Conservation (phyloP, 805 yeast species). For the Scheffersomyces coipomensis region DNA sequence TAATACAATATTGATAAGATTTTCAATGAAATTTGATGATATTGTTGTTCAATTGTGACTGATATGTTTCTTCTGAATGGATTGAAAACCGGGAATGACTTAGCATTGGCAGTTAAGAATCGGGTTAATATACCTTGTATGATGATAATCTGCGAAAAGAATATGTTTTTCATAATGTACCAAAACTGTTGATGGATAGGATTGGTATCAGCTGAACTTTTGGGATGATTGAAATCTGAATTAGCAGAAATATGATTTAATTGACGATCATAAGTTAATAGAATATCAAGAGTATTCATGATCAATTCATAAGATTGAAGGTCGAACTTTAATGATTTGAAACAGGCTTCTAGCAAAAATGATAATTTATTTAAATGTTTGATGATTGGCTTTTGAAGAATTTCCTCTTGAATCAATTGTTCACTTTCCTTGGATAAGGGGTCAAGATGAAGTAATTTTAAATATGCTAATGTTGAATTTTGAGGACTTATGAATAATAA, state of each 20-base stretch:
- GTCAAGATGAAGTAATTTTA: constrained; percentile 12
- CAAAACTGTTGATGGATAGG: constrained; percentile 24
- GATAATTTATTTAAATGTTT: constrained; percentile 51
- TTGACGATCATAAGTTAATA: constrained; percentile 27
- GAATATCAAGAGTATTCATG: constrained; percentile 14
- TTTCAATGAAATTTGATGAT: constrained; percentile 22
- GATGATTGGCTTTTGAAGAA: constrained; percentile 38
- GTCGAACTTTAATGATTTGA: constrained; percentile 13
- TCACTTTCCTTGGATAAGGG: constrained; percentile 11
- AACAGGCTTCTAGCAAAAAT: constrained; percentile 38
- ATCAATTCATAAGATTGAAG: constrained; percentile 16
- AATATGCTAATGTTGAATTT: constrained; percentile 12
- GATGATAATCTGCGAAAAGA: constrained; percentile 49
- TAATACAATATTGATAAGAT: constrained; percentile 43
- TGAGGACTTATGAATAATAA: constrained; percentile 17
- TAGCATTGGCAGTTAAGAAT: constrained; percentile 17
- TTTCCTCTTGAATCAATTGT: constrained; percentile 7
- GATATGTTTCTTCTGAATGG: not conserved
- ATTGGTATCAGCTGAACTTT: constrained; percentile 6
- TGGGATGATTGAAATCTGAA: constrained; percentile 13
- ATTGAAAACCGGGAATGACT: not conserved
- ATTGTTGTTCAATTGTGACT: not conserved
- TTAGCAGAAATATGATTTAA: constrained; percentile 13
- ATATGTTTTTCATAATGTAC: constrained; percentile 37
- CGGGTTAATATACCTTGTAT: constrained; percentile 48